Evolutionary conservation across 371 early-diverging fungal genomes (phyloP), one percentile per base, ranked within the genome.

Genomic region (Umbelopsis sp.): DNA sequence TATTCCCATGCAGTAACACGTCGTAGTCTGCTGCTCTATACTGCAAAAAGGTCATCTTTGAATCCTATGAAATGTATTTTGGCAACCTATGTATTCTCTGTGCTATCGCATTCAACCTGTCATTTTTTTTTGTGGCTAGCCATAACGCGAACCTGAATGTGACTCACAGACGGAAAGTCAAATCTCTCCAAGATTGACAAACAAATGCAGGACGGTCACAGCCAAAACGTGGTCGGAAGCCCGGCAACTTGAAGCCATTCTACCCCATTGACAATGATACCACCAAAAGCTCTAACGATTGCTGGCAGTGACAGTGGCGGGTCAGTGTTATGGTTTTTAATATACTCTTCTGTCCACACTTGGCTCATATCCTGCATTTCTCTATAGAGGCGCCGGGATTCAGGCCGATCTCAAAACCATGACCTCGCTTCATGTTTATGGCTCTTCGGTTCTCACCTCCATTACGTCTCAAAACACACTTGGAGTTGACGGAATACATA

Each of bases 351-450:
- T 65, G 35, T 37, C 20, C 24, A 45, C 32, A 12, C 0, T 41
- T 12, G 9, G 44, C 25, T n/a, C 11, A 51, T 25, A 35, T 29
- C 3, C 29, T 29, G 29, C 25, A 38, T 29, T 44, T 44, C 35
- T 24, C 14, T 22, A 62, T 51, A 89, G 91, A 41, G 91, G 91
- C 7, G 91, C 91, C 38, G 91, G 91, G 50, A 92, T 95, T 72
- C 95, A 95, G 76, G 95, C 95, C 41, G 94, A 94, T 77, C 86
- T 95, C 70, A 95, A 95, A 78, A 93, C 95, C 7, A 86, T 93
- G 71, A 91, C 91, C 38, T 84, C 92, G 6, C 70, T 91, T 48
- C 80, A 81, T 14, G 88, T 91, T 3, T 94, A 89, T 76, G 93
- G 93, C 12, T 84, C 91, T 3, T 89, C 92, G 1, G 93, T 88